Base-by-base conservation (phyloP, 2,329 filamentous ascomycete species). In the Fusarium sambucinum region DNA sequence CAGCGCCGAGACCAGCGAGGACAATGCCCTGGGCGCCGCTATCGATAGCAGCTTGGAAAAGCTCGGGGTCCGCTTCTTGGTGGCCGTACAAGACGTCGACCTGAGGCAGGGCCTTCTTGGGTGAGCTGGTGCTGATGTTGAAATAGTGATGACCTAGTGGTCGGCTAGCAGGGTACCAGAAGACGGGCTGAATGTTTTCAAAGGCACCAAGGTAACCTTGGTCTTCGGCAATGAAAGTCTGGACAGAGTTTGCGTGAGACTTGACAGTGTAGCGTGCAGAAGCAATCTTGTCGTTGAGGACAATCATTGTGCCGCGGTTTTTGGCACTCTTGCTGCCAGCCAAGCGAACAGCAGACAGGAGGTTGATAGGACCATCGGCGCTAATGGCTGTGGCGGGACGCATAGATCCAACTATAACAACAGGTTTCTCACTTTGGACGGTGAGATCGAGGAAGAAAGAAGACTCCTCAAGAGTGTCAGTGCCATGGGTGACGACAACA, bases 401-500 rank as follows among this genome's bases (percentile, higher is more conserved):
- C 87, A 90, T 90, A 7, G 88, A 83, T 13, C 87, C 88, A 0
- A 88, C 87, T 13, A 87, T 66, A 0, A 90, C 82, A 3, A 90
- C 80, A 0, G 88, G 87, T 74, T 90, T 89, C 38, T 80, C 80
- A 25, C 82, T 86, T 63, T 83, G 83, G 12, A 89, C 73, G 0
- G 85, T 87, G 3, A 86, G 74, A 54, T 89, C 85, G 7, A 90
- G 76, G 77, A 89, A 89, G 78, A 89, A 89, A 5, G 86, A 84
- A 0, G 85, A 84, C 73, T 89, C 87, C 70, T 89, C 87, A 1
- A 90, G 79, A 0, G 86, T 88, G 70, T 91, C 88, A 11, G 89
- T 90, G 33, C 88, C 88, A 68, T 90, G 88, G 0, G 88, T 89
- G 46, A 91, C 78, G 4, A 89, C 85, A 5, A 85, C 85, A n/a